Evolutionary conservation across 2,329 filamentous ascomycete species (phyloP), one percentile per base, ranked within the genome.

Genomic region (Hymenoscyphus salicellus): DNA sequence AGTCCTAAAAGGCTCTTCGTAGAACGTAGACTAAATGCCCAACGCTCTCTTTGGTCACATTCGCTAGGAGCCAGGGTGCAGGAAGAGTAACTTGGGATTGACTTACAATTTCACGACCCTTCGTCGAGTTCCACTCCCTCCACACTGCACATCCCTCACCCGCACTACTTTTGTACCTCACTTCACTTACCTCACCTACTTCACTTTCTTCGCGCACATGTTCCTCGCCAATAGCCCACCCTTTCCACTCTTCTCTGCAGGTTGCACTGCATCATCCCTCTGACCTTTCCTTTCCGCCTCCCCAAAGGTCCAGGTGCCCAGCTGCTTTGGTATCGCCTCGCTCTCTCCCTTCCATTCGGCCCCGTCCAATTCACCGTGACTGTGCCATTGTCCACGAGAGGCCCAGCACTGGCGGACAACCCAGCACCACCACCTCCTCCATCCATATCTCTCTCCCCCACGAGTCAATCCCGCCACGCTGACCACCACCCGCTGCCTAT

Each of bases 211-310:
- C 28, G 38, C 36, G 10, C 61, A 23, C 65, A 66, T 68, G 66
- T 65, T 61, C 56, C 17, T 46, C 38, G 61, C 57, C 64, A 58
- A 52, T 52, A 52, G 14, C 63, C 66, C 62, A 66, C 67, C 64
- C 61, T 38, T 38, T 64, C 58, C 60, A 11, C 36, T 23, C 32
- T 46, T 55, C 60, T 66, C 65, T 58, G 67, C 63, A 69, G 55
- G 60, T 63, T 63, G 62, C 60, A 63, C 59, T 41, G 43, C 43
- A 23, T 63, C 59, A 46, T 63, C 33, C 38, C 55, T 55, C 36
- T 59, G 56, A 30, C 43, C 61, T 55, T 36, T 28, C 36, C 23
- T 20, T n/a, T 36, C 56, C 20, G 33, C 6, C 11, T 6, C 7
- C 11, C 20, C 17, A 52, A 52, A 52, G 20, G 20, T 52, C 41